phyloP scores from a whole-genome alignment of 495 filamentous ascomycete genomes.

The Elasticomyces elasticus region DNA sequence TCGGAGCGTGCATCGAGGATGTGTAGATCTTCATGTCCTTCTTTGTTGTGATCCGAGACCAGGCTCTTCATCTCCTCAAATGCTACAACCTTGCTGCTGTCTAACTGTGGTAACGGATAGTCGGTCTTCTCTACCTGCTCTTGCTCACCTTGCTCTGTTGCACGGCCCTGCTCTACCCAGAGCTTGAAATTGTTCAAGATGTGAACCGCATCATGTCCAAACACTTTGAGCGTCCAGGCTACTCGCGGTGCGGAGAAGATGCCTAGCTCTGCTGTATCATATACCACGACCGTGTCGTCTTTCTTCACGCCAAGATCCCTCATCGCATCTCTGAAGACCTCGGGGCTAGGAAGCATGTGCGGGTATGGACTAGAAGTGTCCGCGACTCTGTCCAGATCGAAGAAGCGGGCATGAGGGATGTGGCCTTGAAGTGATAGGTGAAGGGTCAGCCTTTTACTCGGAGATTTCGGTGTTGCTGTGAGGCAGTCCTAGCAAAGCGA shows the following conservation, averaged over 20 bases:
- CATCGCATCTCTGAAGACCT: conserved; percentile 81
- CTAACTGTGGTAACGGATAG: conserved; percentile 46
- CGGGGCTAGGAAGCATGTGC: conserved; percentile 84
- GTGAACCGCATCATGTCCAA: conserved; percentile 85
- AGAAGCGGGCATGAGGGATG: conserved; percentile 87
- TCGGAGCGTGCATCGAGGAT: conserved; percentile 78
- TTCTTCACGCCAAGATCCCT: conserved; percentile 69
- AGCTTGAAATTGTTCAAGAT: conserved; percentile 87
- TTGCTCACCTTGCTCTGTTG: conserved; percentile 65
- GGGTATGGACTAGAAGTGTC: conserved; percentile 82
- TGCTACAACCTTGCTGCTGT: conserved; percentile 47
- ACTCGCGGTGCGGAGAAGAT: conserved; percentile 91
- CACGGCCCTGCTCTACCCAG: conserved; percentile 74
- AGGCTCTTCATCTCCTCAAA: conserved; percentile 75
- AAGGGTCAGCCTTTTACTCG: no score
- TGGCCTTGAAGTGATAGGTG: no score
- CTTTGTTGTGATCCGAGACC: conserved; percentile 63
- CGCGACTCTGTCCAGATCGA: conserved; percentile 84
- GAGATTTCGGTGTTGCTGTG: no score
- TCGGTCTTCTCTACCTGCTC: conserved; percentile 38
- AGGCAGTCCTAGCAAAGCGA: no score
- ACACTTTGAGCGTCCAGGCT: conserved; percentile 82
- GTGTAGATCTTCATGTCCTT: conserved; percentile 70
- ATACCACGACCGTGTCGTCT: conserved; percentile 86
- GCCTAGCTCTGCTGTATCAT: conserved; percentile 77